Percentiles rank a stretch among this genome's conserved stretches.
Evolutionary conservation across 202 grass and related monocot species (phyloP).

Genomic region (Bolboschoenoplectus hybrid): DNA sequence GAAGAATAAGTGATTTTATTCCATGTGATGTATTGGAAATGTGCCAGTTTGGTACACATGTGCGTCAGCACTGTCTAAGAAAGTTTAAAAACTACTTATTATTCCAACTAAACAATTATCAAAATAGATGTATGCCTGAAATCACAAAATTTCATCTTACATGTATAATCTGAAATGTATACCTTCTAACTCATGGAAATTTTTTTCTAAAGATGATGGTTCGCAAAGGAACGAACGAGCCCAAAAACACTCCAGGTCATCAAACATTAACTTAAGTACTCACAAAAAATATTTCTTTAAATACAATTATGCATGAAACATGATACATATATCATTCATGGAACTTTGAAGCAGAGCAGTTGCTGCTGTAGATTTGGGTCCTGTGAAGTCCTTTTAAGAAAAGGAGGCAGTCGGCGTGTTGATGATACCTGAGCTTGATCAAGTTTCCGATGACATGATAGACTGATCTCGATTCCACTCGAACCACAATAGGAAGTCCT

Average conservation of each 20-base stretch:
- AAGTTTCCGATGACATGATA: conserved; percentile 69
- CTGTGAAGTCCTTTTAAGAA: conserved; percentile 46
- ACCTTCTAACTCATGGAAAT: neutral
- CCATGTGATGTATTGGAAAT: no score
- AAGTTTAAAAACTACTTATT: neutral
- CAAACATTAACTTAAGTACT: neutral
- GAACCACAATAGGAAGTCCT: conserved; percentile 61
- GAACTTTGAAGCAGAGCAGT: conserved; percentile 44
- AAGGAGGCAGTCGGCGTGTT: conserved; percentile 56
- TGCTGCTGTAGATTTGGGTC: conserved; percentile 44
- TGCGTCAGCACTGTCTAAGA: neutral
- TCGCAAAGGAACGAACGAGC: neutral
- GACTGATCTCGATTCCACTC: conserved; percentile 46
- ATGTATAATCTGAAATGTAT: neutral
- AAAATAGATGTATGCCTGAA: neutral
- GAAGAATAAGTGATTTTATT: no score
- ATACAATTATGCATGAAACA: neutral
- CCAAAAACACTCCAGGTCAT: neutral
- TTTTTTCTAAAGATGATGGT: neutral
- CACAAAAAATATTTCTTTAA: conserved; percentile 2
- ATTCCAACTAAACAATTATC: neutral
- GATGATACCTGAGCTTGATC: conserved; percentile 56
- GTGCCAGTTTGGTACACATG: no score
- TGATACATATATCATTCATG: conserved; percentile 22
- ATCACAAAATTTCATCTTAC: neutral